Percentiles rank a stretch among this genome's conserved stretches.
These are phyloP conservation scores for Fusarium vanettenii DNA, from an alignment of 2,329 filamentous ascomycete genomes.

Conservation along the genomic window DNA sequence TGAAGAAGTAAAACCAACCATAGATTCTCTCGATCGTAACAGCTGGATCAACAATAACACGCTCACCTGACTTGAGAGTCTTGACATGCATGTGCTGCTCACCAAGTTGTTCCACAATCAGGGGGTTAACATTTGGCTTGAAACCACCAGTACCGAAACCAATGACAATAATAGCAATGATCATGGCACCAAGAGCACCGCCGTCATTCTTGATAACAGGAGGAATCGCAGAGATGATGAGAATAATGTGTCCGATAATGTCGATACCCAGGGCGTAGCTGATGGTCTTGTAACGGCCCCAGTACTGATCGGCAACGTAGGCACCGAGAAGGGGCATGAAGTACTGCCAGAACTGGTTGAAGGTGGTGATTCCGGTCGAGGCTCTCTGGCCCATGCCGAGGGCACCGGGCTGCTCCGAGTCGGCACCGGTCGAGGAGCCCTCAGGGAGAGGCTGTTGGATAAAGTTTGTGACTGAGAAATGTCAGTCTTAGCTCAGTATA, in stretches of 20 bases:
- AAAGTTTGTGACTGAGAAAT: slow-evolving; percentile 67
- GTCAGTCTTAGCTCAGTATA: background rate
- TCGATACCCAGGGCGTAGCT: slow-evolving; percentile 70
- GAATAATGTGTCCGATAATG: slow-evolving; percentile 73
- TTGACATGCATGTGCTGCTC: slow-evolving; percentile 66
- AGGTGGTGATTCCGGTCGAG: slow-evolving; percentile 56
- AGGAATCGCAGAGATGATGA: slow-evolving; percentile 74
- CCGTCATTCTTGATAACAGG: slow-evolving; percentile 65
- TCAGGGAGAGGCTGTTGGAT: slow-evolving; percentile 68
- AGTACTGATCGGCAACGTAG: slow-evolving; percentile 65
- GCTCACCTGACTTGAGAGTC: slow-evolving; percentile 66
- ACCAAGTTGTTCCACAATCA: slow-evolving; percentile 74
- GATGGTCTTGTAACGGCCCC: slow-evolving; percentile 78
- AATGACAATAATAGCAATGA: slow-evolving; percentile 67
- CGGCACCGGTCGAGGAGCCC: slow-evolving; percentile 66
- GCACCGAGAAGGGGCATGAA: slow-evolving; percentile 68
- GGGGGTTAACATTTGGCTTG: slow-evolving; percentile 77
- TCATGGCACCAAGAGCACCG: slow-evolving; percentile 70
- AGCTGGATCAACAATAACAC: slow-evolving; percentile 73
- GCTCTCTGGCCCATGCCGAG: slow-evolving; percentile 68
- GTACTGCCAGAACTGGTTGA: slow-evolving; percentile 71
- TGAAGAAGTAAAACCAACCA: slow-evolving; percentile 77
- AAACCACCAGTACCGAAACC: slow-evolving; percentile 78
- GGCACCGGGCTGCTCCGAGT: slow-evolving; percentile 60
- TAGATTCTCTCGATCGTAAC: slow-evolving; percentile 73